Conservation (phyloP, 495 filamentous ascomycete species). For the Venustampulla echinocandica region DNA sequence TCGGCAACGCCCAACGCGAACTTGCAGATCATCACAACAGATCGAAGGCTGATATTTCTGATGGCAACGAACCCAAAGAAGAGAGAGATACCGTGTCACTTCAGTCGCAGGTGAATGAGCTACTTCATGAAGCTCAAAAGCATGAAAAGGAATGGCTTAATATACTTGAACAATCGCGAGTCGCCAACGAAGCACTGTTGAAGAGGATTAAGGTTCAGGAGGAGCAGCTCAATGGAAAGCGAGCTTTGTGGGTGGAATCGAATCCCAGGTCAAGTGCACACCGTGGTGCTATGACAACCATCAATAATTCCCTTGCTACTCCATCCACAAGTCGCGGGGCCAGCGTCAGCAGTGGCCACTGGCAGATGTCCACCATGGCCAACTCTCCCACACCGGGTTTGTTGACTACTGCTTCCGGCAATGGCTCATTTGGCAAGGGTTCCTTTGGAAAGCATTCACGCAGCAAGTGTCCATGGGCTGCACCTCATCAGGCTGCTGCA, state of each 20-base stretch:
- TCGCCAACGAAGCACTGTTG: not conserved
- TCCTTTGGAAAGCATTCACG: too few relatives aligned
- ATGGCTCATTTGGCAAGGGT: too few relatives aligned
- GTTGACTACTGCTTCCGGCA: too few relatives aligned
- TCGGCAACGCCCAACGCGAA: not conserved
- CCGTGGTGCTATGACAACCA: constrained; percentile 9
- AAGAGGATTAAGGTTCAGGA: constrained; percentile 11
- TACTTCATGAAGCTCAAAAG: constrained; percentile 5
- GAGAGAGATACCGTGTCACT: constrained; percentile 11
- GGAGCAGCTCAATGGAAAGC: constrained; percentile 20
- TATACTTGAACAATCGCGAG: not conserved
- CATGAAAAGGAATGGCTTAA: constrained; percentile 1
- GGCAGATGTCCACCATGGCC: too few relatives aligned
- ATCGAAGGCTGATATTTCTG: not conserved
- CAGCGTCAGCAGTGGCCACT: not conserved
- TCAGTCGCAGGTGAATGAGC: not conserved
- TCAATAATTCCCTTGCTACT: constrained; percentile 15
- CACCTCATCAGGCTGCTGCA: too few relatives aligned
- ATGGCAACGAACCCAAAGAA: not conserved
- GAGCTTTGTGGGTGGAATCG: constrained; percentile 18
- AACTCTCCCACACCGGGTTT: not conserved
- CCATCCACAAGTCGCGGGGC: constrained; percentile 1
- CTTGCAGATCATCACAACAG: not conserved
- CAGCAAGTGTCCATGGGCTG: too few relatives aligned
- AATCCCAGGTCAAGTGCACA: constrained; percentile 11